Percentiles rank a stretch among this genome's conserved stretches.
phyloP scores from a whole-genome alignment of 495 filamentous ascomycete genomes.

The Darksidea phi region DNA sequence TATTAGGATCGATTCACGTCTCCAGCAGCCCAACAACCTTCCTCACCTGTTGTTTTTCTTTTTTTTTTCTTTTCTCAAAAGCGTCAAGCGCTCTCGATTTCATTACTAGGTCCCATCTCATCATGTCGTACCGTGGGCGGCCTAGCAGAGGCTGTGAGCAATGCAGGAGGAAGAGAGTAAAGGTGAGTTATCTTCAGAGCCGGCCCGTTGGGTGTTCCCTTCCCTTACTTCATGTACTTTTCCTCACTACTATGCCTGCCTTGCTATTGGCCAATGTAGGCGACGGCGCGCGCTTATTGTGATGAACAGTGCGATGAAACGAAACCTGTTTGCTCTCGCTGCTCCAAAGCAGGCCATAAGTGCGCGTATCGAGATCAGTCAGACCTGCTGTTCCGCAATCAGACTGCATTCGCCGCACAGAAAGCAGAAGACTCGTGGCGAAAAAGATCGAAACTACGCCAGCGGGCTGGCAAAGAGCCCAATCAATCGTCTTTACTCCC shows the following conservation, averaged over 20 bases:
- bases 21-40: neutral
- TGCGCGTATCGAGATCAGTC: conserved; percentile 31
- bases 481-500: too few relatives aligned
- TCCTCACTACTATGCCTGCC: too few relatives aligned
- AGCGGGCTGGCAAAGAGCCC: neutral
- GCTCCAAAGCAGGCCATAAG: conserved; percentile 17
- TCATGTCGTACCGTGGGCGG: conserved; percentile 34
- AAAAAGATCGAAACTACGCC: conserved; percentile 20
- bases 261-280: too few relatives aligned
- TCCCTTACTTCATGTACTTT: too few relatives aligned
- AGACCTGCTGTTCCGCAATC: conserved; percentile 31
- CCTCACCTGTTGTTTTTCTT: neutral
- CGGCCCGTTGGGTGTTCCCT: neutral
- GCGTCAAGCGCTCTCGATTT: neutral
- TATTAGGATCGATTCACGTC: too few relatives aligned
- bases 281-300: too few relatives aligned
- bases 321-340: conserved; percentile 30
- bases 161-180: conserved; percentile 34
- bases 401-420: conserved; percentile 29
- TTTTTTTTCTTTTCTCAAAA: neutral
- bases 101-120: conserved; percentile 4
- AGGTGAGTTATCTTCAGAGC: conserved; percentile 15
- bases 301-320: conserved; percentile 31
- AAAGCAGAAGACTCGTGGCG: conserved; percentile 32
- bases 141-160: conserved; percentile 35